These are phyloP conservation scores for Adenanthera pavonina DNA, from an alignment of 306 rosid genomes.

Conservation along the genomic window DNA sequence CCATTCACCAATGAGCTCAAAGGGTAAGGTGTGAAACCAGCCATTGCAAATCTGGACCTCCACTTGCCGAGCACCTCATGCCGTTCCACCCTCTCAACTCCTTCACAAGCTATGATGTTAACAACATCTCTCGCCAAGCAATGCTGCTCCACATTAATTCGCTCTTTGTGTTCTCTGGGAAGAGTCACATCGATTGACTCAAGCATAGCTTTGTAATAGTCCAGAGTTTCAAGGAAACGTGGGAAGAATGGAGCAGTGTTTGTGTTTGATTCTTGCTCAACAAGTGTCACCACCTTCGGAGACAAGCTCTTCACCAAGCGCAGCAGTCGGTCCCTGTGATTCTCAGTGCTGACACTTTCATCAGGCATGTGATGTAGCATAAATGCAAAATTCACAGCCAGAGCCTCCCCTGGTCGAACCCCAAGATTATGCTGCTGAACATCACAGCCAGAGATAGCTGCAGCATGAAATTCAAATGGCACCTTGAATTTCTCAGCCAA, in stretches of 20 bases:
- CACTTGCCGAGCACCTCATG: constrained; percentile 93
- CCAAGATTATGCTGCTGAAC: constrained; percentile 68
- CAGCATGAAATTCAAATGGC: constrained; percentile 85
- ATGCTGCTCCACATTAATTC: constrained; percentile 94
- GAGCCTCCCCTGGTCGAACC: constrained; percentile 69
- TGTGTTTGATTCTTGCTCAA: constrained; percentile 96
- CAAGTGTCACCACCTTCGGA: constrained; percentile 94
- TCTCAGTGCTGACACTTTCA: constrained; percentile 90
- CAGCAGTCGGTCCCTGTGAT: constrained; percentile 81
- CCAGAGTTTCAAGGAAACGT: constrained; percentile 76
- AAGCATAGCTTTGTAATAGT: constrained; percentile 87
- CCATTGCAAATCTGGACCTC: constrained; percentile 84
- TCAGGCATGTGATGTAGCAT: constrained; percentile 95
- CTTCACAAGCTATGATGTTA: constrained; percentile 96
- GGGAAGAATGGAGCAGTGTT: constrained; percentile 84
- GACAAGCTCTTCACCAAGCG: constrained; percentile 83
- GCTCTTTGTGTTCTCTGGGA: constrained; percentile 73
- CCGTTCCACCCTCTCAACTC: constrained; percentile 86
- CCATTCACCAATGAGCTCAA: constrained; percentile 87
- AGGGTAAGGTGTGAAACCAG: constrained; percentile 90
- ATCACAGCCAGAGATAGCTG: constrained; percentile 74
- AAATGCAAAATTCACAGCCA: constrained; percentile 93
- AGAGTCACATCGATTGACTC: constrained; percentile 90
- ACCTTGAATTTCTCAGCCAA: constrained; percentile 77
- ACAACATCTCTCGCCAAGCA: constrained; percentile 94